Conservation (phyloP, 1,284 basidiomycete species). For the Trametes versicolor region DNA sequence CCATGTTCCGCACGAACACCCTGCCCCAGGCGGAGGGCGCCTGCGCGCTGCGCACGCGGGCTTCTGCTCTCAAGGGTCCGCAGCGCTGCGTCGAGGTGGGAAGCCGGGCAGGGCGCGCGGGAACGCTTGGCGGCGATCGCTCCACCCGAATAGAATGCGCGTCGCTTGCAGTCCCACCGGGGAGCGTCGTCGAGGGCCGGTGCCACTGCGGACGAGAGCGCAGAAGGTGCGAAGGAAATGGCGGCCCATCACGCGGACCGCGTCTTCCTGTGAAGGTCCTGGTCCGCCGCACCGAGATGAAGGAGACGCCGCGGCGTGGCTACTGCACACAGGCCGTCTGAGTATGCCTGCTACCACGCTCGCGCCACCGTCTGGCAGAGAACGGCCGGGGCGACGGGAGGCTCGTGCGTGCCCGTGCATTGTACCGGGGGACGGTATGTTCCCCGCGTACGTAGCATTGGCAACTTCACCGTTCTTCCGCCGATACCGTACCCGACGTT, state of each 20-base stretch:
- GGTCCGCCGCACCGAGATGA: not conserved
- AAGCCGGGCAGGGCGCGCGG: not conserved
- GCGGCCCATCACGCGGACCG: not conserved
- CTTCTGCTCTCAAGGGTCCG: not conserved
- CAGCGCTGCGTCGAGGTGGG: not conserved
- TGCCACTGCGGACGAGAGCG: conserved; percentile 4
- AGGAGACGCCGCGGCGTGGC: conserved; percentile 2
- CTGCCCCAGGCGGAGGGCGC: not conserved
- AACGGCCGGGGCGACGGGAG: too few relatives aligned
- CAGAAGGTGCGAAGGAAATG: not conserved
- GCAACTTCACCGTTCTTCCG: not conserved
- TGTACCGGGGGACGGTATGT: not conserved
- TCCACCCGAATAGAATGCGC: not conserved
- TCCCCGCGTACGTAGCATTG: not conserved
- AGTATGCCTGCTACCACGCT: not conserved
- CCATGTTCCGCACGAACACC: too few relatives aligned
- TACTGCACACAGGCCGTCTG: not conserved
- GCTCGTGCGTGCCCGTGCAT: too few relatives aligned
- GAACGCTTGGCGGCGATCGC: conserved; percentile 24
- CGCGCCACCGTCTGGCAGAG: conserved; percentile 1
- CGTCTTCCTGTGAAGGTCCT: not conserved
- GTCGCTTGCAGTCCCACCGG: not conserved
- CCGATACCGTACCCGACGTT: not conserved
- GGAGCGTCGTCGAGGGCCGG: not conserved
- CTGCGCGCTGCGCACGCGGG: not conserved